phyloP scores from a whole-genome alignment of 2,329 filamentous ascomycete genomes.

The Stagonosporopsis rhizophila region DNA sequence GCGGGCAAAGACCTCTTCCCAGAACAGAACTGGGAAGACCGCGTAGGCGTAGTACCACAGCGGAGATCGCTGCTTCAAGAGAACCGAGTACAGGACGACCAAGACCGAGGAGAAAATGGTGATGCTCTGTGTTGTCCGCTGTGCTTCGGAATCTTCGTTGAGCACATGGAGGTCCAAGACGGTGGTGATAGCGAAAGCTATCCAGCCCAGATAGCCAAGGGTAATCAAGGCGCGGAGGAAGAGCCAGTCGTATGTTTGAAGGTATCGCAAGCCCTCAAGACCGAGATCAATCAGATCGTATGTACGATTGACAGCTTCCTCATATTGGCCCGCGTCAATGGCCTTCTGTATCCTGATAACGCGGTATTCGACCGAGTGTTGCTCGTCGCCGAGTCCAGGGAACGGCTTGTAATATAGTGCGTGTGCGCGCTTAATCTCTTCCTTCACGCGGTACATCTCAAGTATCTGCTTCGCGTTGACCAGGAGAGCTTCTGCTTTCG shows the following conservation, averaged over 20 bases:
- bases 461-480: slow-evolving; percentile 86
- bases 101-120: slow-evolving; percentile 77
- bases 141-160: slow-evolving; percentile 69
- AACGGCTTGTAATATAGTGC: slow-evolving; percentile 82
- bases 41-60: slow-evolving; percentile 88
- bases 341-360: slow-evolving; percentile 71
- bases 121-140: slow-evolving; percentile 66
- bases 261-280: slow-evolving; percentile 84
- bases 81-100: slow-evolving; percentile 77
- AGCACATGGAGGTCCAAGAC: slow-evolving; percentile 89
- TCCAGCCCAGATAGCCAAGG: slow-evolving; percentile 92
- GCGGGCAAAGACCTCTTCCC: slow-evolving; percentile 91
- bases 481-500: slow-evolving; percentile 84
- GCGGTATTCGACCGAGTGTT: slow-evolving; percentile 70
- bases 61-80: slow-evolving; percentile 80
- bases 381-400: slow-evolving; percentile 68
- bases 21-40: slow-evolving; percentile 92
- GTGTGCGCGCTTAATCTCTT: slow-evolving; percentile 77
- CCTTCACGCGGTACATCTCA: slow-evolving; percentile 96
- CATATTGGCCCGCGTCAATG: slow-evolving; percentile 70
- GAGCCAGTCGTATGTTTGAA: slow-evolving; percentile 98
- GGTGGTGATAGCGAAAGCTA: slow-evolving; percentile 86
- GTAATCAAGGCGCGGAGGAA: slow-evolving; percentile 91
- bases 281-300: slow-evolving; percentile 77
- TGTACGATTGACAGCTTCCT: slow-evolving; percentile 81